Evolutionary conservation across 345 rosid species (phyloP).

Genomic region (Mercurialis annua): DNA sequence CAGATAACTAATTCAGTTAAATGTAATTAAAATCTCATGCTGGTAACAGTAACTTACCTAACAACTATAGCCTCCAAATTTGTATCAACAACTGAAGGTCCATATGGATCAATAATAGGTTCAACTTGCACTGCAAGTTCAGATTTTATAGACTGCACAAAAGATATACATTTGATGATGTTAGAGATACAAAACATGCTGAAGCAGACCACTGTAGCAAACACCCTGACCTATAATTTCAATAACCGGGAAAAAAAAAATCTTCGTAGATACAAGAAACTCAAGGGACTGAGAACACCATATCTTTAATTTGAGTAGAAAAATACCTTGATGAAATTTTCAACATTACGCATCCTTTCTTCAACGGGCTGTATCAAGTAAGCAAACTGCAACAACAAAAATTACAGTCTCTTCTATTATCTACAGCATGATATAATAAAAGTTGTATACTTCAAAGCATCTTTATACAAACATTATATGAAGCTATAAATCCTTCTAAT

Average conservation of each 20-base stretch:
- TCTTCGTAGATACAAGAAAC: not conserved
- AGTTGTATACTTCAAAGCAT: too few species aligned
- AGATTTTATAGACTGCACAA: conserved; percentile 72
- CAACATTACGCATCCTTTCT: conserved; percentile 66
- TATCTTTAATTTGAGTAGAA: too few species aligned
- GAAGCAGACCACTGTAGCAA: not conserved
- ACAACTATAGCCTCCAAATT: conserved; percentile 82
- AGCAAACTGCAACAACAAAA: conserved; percentile 42
- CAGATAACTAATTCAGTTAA: too few species aligned
- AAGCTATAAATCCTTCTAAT: too few species aligned
- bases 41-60: conserved; percentile 55
- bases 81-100: conserved; percentile 81
- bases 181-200: not conserved
- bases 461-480: too few species aligned
- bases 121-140: conserved; percentile 63
- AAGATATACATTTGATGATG: not conserved
- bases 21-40: too few species aligned
- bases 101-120: conserved; percentile 77
- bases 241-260: not conserved
- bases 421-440: too few species aligned
- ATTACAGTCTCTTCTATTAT: conserved; percentile 8
- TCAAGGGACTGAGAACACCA: too few species aligned
- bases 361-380: conserved; percentile 72
- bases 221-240: not conserved
- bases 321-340: conserved; percentile 66